These are phyloP conservation scores for Galerina marginata DNA, from an alignment of 768 basidiomycete species.

Conservation along the genomic window DNA sequence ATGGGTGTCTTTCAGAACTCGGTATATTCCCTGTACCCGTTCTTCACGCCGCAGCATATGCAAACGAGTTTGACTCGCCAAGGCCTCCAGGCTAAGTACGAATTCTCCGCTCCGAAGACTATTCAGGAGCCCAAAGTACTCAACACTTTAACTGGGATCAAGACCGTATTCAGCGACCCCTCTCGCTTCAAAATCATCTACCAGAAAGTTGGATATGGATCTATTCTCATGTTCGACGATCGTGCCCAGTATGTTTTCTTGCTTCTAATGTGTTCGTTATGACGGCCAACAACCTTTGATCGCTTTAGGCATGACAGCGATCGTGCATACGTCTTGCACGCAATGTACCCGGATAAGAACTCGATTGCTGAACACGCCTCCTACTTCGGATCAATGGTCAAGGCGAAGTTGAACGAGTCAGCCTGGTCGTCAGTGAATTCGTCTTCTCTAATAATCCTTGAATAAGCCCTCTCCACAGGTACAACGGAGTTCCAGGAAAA, in stretches of 20 bases:
- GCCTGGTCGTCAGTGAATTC: constrained; percentile 18
- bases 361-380: constrained; percentile 31
- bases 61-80: constrained; percentile 3
- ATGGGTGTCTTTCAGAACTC: background rate
- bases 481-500: constrained; percentile 36
- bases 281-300: background rate
- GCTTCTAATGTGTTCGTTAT: background rate
- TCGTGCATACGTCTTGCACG: constrained; percentile 33
- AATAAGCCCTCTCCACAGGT: constrained; percentile 14
- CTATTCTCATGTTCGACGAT: constrained; percentile 45
- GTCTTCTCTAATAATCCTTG: background rate
- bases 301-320: constrained; percentile 37
- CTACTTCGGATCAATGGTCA: constrained; percentile 36
- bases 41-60: constrained; percentile 16
- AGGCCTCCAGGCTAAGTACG: constrained; percentile 6
- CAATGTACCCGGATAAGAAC: constrained; percentile 42
- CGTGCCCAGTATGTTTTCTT: constrained; percentile 27
- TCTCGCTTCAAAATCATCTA: constrained; percentile 42
- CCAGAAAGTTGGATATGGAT: constrained; percentile 45
- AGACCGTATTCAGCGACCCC: constrained; percentile 32
- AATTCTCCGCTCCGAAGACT: background rate
- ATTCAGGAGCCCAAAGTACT: constrained; percentile 6
- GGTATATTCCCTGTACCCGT: constrained; percentile 6
- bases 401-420: constrained; percentile 34
- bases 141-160: constrained; percentile 31